Conservation (phyloP, 768 basidiomycete genomes). For the Ephemerocybe angulata region DNA sequence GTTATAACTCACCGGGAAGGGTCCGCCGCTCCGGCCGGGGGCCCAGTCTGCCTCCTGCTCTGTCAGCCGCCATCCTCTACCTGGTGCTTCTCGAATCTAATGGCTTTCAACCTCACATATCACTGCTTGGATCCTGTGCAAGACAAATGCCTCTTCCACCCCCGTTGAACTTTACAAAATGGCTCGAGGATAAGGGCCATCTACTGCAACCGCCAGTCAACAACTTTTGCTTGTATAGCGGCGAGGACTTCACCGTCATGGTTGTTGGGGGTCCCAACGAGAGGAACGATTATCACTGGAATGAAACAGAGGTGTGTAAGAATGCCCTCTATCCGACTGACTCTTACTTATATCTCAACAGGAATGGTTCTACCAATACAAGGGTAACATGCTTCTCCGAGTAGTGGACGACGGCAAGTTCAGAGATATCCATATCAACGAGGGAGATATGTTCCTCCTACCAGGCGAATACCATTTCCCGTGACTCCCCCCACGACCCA, state of each 20-base stretch:
- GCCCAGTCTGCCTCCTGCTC: not conserved
- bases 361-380: slow-evolving; percentile 99
- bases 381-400: slow-evolving; percentile 87
- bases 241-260: slow-evolving; percentile 92
- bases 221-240: slow-evolving; percentile 81
- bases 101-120: not conserved
- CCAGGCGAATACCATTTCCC: slow-evolving; percentile 55
- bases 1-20: too few relatives aligned
- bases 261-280: slow-evolving; percentile 94
- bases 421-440: slow-evolving; percentile 82
- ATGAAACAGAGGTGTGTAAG: slow-evolving; percentile 78
- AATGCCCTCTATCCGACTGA: not conserved
- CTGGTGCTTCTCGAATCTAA: not conserved
- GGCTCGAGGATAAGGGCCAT: slow-evolving; percentile 80
- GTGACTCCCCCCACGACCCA: not conserved
- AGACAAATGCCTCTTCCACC: slow-evolving; percentile 63
- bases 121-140: not conserved
- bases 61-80: not conserved
- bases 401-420: slow-evolving; percentile 79
- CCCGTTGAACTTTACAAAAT: slow-evolving; percentile 86
- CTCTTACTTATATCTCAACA: slow-evolving; percentile 23
- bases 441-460: slow-evolving; percentile 95
- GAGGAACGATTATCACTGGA: slow-evolving; percentile 91
- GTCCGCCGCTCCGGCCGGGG: not conserved
- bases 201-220: slow-evolving; percentile 89